Conservation (phyloP, 139 green algal genomes). For the Tetraselmis chui region DNA sequence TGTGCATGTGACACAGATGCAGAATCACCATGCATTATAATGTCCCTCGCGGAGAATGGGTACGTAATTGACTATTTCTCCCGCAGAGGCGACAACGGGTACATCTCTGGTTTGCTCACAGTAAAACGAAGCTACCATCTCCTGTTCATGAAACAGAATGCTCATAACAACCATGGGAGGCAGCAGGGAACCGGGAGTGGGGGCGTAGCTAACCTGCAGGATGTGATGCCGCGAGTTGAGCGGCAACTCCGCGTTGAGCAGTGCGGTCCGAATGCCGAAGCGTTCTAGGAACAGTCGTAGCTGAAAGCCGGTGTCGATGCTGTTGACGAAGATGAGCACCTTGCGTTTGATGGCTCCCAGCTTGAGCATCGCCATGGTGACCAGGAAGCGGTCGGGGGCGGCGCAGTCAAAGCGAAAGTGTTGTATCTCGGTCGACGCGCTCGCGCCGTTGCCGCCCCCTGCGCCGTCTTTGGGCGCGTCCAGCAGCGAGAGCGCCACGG, state of each 20-base stretch:
- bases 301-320: slow-evolving; percentile 62
- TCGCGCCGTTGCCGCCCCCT: slow-evolving; percentile 5
- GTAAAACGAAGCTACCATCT: too few species aligned
- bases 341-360: slow-evolving; percentile 72
- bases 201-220: slow-evolving; percentile 32
- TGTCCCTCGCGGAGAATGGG: too few species aligned
- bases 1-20: too few species aligned
- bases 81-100: too few species aligned
- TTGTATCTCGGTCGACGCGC: slow-evolving; percentile 32
- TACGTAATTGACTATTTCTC: too few species aligned
- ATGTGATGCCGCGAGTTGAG: slow-evolving; percentile 80
- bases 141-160: too few species aligned
- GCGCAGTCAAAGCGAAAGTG: slow-evolving; percentile 40
- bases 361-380: slow-evolving; percentile 70
- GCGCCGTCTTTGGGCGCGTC: not conserved
- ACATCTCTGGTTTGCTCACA: too few species aligned
- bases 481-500: slow-evolving; percentile 69
- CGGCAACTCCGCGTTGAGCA: slow-evolving; percentile 75
- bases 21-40: too few species aligned
- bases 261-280: slow-evolving; percentile 76
- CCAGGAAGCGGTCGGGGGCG: slow-evolving; percentile 52
- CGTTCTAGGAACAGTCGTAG: slow-evolving; percentile 87
- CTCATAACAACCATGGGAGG: too few species aligned
- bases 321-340: slow-evolving; percentile 87
- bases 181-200: too few species aligned